Conservation (phyloP, 2,329 filamentous ascomycete species). For the Colletotrichum incanum region DNA sequence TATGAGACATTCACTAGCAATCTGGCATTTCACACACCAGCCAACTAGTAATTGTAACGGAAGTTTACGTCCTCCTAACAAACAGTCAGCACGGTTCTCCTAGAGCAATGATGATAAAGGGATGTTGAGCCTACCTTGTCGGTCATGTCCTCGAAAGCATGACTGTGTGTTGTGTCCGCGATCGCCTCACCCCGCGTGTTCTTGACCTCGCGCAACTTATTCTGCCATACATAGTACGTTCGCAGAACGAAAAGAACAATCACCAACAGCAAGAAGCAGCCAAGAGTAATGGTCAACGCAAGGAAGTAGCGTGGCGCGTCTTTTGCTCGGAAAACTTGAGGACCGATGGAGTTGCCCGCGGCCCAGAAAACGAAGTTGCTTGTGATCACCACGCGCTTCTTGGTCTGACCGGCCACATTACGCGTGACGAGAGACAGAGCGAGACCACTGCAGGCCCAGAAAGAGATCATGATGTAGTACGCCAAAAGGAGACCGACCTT, state of each 20-base stretch:
- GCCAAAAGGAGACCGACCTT: slow-evolving; percentile 56
- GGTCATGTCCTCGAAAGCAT: slow-evolving; percentile 76
- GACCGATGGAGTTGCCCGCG: slow-evolving; percentile 59
- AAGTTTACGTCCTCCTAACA: slow-evolving; percentile 35
- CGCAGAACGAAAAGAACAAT: slow-evolving; percentile 19
- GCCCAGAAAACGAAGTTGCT: slow-evolving; percentile 60
- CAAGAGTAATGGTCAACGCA: slow-evolving; percentile 18
- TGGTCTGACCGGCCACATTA: slow-evolving; percentile 61
- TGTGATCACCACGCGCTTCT: slow-evolving; percentile 59
- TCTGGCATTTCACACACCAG: neutral
- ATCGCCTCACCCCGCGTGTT: slow-evolving; percentile 22
- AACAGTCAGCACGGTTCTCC: neutral
- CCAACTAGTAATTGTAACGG: slow-evolving; percentile 19
- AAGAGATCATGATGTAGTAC: slow-evolving; percentile 63
- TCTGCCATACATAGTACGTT: slow-evolving; percentile 37
- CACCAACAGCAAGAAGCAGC: slow-evolving; percentile 27
- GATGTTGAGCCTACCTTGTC: slow-evolving; percentile 72
- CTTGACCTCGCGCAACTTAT: slow-evolving; percentile 30
- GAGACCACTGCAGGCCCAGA: slow-evolving; percentile 59
- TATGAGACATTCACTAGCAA: no score
- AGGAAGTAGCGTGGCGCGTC: slow-evolving; percentile 54
- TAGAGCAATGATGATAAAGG: slow-evolving; percentile 13
- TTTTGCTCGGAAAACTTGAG: slow-evolving; percentile 54
- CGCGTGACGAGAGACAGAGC: slow-evolving; percentile 58
- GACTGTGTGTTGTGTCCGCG: slow-evolving; percentile 45